These are phyloP conservation scores for Nicotiana undulata DNA, from an alignment of 257 asterid species.

Conservation along the genomic window DNA sequence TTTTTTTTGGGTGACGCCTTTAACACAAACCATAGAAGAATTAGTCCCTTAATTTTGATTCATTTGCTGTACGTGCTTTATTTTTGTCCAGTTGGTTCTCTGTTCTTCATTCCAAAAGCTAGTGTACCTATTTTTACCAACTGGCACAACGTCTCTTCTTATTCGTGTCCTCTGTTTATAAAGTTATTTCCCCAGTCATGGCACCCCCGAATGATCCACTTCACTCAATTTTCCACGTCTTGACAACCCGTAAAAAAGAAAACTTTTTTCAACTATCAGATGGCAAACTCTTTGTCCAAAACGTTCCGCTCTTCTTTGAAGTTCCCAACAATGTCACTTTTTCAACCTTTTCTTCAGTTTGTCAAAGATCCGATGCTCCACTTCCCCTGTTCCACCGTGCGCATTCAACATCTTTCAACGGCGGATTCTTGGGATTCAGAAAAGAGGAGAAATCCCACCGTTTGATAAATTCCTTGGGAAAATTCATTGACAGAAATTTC, in stretches of 20 bases:
- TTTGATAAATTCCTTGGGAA: slow-evolving; percentile 39
- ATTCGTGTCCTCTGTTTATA: not conserved
- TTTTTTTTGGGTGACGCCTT: not conserved
- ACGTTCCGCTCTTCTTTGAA: slow-evolving; percentile 40
- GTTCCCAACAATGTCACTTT: slow-evolving; percentile 54
- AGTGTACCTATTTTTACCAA: no score
- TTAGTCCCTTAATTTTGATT: not conserved
- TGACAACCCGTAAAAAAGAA: slow-evolving; percentile 18
- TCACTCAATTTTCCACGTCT: slow-evolving; percentile 14
- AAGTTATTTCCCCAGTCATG: slow-evolving; percentile 20
- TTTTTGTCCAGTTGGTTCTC: not conserved
- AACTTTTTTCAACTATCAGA: slow-evolving; percentile 26
- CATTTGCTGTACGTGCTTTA: not conserved
- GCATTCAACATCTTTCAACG: slow-evolving; percentile 30
- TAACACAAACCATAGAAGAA: not conserved
- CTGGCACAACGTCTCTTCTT: not conserved
- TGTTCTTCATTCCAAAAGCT: not conserved
- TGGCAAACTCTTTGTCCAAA: slow-evolving; percentile 31
- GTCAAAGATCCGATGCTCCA: slow-evolving; percentile 44
- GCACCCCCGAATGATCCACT: slow-evolving; percentile 40
- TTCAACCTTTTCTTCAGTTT: slow-evolving; percentile 34
- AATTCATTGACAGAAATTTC: slow-evolving; percentile 17
- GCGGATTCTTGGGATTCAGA: slow-evolving; percentile 59
- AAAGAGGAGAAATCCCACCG: slow-evolving; percentile 35
- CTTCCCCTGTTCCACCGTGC: slow-evolving; percentile 36